Evolutionary conservation across 257 asterid genomes (phyloP), one percentile per base, ranked within the genome.

Genomic region (Solanum pinnatisectum): DNA sequence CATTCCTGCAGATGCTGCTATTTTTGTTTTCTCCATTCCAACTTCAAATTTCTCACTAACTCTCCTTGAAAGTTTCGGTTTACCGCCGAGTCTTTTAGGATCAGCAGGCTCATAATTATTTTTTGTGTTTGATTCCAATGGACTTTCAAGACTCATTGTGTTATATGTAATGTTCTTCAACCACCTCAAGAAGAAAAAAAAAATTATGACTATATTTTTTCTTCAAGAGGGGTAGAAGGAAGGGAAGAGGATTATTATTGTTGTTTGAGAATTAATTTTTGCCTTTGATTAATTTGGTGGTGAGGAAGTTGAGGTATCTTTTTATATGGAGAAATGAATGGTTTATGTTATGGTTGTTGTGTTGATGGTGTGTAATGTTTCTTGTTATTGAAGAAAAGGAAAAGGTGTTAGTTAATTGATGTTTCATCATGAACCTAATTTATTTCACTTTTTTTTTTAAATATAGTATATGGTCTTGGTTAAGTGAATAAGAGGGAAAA

Each of bases 1-100:
- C 84, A 91, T 89, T 10, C 93, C 93, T 4, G 88, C 90, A 25
- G 93, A 87, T 10, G 96, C 95, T 60, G 71, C 95, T 77, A 90
- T 94, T 87, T 95, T 93, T 11, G 97, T 92, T 88, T 91, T 94
- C 91, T 91, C 93, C 85, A 85, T 79, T 4, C 95, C 95, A 18
- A 70, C 79, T 42, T 85, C 93, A 49, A 89, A 89, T 40, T 91
- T 89, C 84, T 91, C 92, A 77, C 91, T 91, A 6, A 91, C 88
- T 49, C 83, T 88, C 12, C 92, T 70, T 3, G 92, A 90, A 1
- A 91, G 81, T 22, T 91, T 91, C 5, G 89, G 93, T 35, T 91
- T 87, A 49, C 35, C 89, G 6, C 93, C 92, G 3, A 91, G 87
- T 82, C 93, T 37, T 16, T 90, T 90, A 0, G 91, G 92, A 84